Percentiles rank a stretch among this genome's conserved stretches.
phyloP scores from a whole-genome alignment of 1,139 yeast species.

The Kluyveromyces sp. region DNA sequence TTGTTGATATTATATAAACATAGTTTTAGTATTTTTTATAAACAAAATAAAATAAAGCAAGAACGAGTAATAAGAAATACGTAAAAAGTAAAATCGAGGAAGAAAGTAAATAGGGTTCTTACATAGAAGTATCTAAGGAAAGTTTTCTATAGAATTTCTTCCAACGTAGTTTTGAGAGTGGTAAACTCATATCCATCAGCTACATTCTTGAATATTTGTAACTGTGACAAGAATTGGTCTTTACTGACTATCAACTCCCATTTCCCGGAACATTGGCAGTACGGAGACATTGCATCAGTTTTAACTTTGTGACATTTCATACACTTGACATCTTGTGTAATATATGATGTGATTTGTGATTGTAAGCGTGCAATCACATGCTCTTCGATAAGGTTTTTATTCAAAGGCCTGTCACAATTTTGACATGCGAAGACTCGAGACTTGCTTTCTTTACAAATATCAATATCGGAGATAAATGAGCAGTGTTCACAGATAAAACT shows the following conservation, averaged over 20 bases:
- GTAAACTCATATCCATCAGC: conserved; percentile 55
- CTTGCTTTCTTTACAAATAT: conserved; percentile 64
- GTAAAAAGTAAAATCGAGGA: too few relatives aligned
- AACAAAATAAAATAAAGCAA: too few relatives aligned
- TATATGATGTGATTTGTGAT: conserved; percentile 49
- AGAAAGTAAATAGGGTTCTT: neutral
- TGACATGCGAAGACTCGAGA: conserved; percentile 55
- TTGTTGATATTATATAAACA: too few relatives aligned
- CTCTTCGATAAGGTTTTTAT: conserved; percentile 70
- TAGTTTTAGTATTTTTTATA: too few relatives aligned
- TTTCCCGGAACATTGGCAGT: conserved; percentile 82
- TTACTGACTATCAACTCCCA: conserved; percentile 60
- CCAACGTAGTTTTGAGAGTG: conserved; percentile 44
- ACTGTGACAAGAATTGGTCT: conserved; percentile 38
- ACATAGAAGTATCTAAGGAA: neutral
- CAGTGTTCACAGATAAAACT: conserved; percentile 77
- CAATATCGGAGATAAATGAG: conserved; percentile 65
- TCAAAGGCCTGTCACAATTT: conserved; percentile 58
- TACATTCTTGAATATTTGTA: conserved; percentile 49
- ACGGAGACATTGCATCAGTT: conserved; percentile 60
- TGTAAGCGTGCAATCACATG: conserved; percentile 59
- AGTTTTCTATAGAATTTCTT: conserved; percentile 21
- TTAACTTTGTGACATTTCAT: conserved; percentile 63
- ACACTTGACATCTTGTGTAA: conserved; percentile 78
- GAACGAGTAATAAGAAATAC: too few relatives aligned